These are phyloP conservation scores for Aspergillus heteromorphus DNA, from an alignment of 495 filamentous ascomycete species.

Conservation along the genomic window DNA sequence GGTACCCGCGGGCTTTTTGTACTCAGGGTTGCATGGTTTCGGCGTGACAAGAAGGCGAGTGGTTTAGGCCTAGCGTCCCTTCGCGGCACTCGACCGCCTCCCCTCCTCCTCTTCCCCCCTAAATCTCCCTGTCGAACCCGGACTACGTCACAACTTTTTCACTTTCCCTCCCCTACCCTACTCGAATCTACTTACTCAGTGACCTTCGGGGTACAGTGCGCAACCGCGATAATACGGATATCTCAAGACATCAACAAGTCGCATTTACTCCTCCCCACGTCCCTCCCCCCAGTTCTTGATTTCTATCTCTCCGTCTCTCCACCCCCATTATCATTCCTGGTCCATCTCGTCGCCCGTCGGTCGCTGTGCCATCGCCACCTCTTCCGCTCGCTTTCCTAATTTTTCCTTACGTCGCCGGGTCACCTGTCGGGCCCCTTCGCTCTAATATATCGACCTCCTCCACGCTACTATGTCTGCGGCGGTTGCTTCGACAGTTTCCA, in stretches of 20 bases:
- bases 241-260: constrained; percentile 7
- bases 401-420: constrained; percentile 12
- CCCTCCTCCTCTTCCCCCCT: constrained; percentile 20
- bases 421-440: constrained; percentile 13
- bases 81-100: constrained; percentile 22
- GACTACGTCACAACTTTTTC: constrained; percentile 34
- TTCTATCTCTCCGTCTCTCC: background rate
- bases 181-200: constrained; percentile 3
- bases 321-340: constrained; percentile 7
- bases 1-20: constrained; percentile 20
- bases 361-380: constrained; percentile 11
- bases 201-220: constrained; percentile 5
- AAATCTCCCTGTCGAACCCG: constrained; percentile 24
- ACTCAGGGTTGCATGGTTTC: constrained; percentile 22
- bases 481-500: constrained; percentile 38
- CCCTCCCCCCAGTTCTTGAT: background rate
- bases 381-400: constrained; percentile 9
- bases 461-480: constrained; percentile 41
- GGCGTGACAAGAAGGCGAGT: constrained; percentile 17
- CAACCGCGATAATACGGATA: constrained; percentile 2
- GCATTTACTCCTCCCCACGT: background rate
- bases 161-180: constrained; percentile 14
- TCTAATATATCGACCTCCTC: constrained; percentile 13
- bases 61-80: constrained; percentile 15
- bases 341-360: background rate